Evolutionary conservation across 2,329 filamentous ascomycete species (phyloP).

Genomic region (Fusarium xyrophilum): DNA sequence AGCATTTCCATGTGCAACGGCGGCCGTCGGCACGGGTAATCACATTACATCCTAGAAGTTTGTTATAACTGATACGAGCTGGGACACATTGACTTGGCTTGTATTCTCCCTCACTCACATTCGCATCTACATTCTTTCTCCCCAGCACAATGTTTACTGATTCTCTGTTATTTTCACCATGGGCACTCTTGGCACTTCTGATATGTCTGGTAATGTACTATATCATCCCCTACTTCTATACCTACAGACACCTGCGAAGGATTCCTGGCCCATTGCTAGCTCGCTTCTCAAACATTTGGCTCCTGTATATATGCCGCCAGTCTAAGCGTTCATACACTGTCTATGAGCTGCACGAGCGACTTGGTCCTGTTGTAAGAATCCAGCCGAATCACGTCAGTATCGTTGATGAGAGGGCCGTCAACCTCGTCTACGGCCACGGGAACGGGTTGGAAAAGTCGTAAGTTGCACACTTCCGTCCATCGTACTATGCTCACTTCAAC

Average conservation of each 20-base stretch:
- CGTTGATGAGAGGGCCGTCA: not conserved
- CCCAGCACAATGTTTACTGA: too few relatives aligned
- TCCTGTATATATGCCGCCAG: not conserved
- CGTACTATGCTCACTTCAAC: not conserved
- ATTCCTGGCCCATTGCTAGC: not conserved
- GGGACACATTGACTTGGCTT: too few relatives aligned
- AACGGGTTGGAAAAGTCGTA: slow-evolving; percentile 4
- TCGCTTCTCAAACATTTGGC: not conserved
- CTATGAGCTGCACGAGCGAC: not conserved
- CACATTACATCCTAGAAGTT: too few relatives aligned
- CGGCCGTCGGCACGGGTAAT: too few relatives aligned
- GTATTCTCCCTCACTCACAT: too few relatives aligned
- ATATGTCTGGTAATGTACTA: too few relatives aligned
- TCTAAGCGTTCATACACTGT: not conserved
- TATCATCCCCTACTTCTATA: not conserved
- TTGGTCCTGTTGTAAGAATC: not conserved
- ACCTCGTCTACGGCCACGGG: not conserved
- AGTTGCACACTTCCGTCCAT: not conserved
- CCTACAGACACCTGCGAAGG: not conserved
- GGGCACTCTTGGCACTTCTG: too few relatives aligned
- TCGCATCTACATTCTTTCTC: too few relatives aligned
- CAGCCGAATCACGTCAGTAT: slow-evolving; percentile 5
- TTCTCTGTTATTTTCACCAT: too few relatives aligned
- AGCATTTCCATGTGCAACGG: too few relatives aligned
- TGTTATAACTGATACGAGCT: too few relatives aligned